Base-by-base conservation (phyloP, 805 yeast genomes). In the Ogataea glucozyma region DNA sequence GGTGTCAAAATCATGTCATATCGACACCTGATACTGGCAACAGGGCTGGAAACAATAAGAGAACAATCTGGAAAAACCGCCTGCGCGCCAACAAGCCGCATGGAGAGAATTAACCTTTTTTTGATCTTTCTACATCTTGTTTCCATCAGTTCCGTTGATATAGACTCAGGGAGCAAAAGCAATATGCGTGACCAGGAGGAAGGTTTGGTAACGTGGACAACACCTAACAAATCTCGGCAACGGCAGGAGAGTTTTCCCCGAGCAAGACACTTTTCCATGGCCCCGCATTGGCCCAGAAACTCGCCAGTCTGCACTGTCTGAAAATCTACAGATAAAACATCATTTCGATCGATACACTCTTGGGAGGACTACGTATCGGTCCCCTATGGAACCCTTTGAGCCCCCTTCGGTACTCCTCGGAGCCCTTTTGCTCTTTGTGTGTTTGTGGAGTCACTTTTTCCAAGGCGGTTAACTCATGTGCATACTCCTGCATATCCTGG, bases 1-100 rank as follows among this genome's bases (percentile, higher is more conserved):
- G 17, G 18, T 34, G 38, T 23, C 38, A 34, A 34, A 34, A 34
- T 34, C 38, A 22, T 23, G 29, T 22, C 38, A 34, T 23, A 26
- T 33, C 7, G 10, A 16, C 17, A 17, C 5, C 9, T 4, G 9
- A 16, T 3, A 12, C 12, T 9, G 14, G 4, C 12, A 16, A 3
- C 23, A 4, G 14, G 38, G 29, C 29, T 9, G 14, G 9, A 24
- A 34, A 34, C 38, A 34, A 34, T 34, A 34, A 9, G 20, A 16
- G 6, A 11, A 34, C 38, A 34, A 34, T 34, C 22, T 19, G 9
- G 16, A 4, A 10, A 19, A 11, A 4, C 3, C 14, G 22, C 23
- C 23, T 20, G 23, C 11, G 22, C 33, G 38, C 38, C 38, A 6
- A 14, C 20, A 9, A 23, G 38, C 38, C 38, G 38, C 38, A 34